These are phyloP conservation scores for Penicillium silybi DNA, from an alignment of 495 filamentous ascomycete genomes.

Conservation along the genomic window DNA sequence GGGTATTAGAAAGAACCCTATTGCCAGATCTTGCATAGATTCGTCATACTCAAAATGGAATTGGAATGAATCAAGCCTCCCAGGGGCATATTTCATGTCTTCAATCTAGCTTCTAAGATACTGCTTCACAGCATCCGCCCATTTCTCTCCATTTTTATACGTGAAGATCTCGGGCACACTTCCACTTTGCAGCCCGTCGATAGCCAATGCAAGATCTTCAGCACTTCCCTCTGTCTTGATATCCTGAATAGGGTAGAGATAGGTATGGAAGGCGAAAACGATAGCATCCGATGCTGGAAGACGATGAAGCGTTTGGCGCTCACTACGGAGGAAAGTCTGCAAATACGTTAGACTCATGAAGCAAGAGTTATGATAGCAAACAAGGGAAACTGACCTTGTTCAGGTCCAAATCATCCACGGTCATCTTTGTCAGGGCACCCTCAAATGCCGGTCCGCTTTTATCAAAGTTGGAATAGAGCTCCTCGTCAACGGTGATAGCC, in stretches of 20 bases:
- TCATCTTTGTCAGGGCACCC: background rate
- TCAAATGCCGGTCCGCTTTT: constrained; percentile 24
- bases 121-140: background rate
- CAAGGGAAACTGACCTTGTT: constrained; percentile 36
- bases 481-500: constrained; percentile 49
- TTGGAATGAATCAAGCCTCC: no score
- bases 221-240: constrained; percentile 68
- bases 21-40: no score
- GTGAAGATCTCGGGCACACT: constrained; percentile 63
- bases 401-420: constrained; percentile 38
- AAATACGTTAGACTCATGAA: background rate
- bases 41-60: no score
- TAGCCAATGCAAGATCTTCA: constrained; percentile 61
- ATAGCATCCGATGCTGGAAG: constrained; percentile 62
- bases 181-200: constrained; percentile 67
- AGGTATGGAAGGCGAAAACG: constrained; percentile 79
- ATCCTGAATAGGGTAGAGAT: constrained; percentile 62
- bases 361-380: background rate
- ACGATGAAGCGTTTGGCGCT: constrained; percentile 74
- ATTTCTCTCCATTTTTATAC: constrained; percentile 56
- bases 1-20: no score
- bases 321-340: constrained; percentile 60
- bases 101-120: background rate
- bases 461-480: constrained; percentile 23
- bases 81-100: background rate